A percentile compares a stretch with the other conserved stretches of the same genome.
These are phyloP conservation scores for Fusarium transvaalense DNA, from an alignment of 2,329 filamentous ascomycete species.

Conservation along the genomic window DNA sequence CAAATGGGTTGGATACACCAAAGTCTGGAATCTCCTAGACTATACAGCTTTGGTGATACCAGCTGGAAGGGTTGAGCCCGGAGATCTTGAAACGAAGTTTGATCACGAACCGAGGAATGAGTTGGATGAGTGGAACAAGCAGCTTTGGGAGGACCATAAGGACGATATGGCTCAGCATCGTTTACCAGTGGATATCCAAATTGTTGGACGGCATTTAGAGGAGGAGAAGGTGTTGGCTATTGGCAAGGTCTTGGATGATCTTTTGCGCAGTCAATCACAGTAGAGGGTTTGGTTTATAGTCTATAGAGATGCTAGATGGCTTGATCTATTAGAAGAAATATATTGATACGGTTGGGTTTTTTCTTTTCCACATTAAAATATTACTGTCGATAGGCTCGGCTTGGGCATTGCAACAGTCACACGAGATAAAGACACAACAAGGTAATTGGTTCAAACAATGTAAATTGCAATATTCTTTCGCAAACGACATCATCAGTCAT, in stretches of 20 bases:
- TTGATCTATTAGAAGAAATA: too few species aligned
- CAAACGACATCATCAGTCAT: conserved; percentile 18
- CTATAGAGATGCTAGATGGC: too few species aligned
- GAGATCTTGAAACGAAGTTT: not conserved
- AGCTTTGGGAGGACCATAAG: conserved; percentile 21
- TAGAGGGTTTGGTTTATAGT: rapidly evolving
- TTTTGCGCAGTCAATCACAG: not conserved
- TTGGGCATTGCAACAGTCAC: not conserved
- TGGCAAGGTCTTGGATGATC: conserved; percentile 23
- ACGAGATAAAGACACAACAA: too few species aligned
- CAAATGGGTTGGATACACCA: conserved; percentile 62
- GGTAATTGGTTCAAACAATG: not conserved
- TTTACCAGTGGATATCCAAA: conserved; percentile 29
- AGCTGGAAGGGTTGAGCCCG: conserved; percentile 22
- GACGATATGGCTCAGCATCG: not conserved
- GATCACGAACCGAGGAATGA: conserved; percentile 14
- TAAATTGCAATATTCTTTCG: conserved; percentile 11
- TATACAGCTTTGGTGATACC: conserved; percentile 48
- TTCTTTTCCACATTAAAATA: not conserved
- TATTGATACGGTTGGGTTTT: too few species aligned
- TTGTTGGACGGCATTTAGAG: conserved; percentile 25
- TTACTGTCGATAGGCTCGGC: too few species aligned
- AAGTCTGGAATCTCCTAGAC: conserved; percentile 50
- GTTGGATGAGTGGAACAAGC: conserved; percentile 22
- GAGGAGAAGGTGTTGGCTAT: conserved; percentile 35